Evolutionary conservation across 2,329 filamentous ascomycete genomes (phyloP), one percentile per base, ranked within the genome.

Genomic region (Zasmidium citrigriseum): DNA sequence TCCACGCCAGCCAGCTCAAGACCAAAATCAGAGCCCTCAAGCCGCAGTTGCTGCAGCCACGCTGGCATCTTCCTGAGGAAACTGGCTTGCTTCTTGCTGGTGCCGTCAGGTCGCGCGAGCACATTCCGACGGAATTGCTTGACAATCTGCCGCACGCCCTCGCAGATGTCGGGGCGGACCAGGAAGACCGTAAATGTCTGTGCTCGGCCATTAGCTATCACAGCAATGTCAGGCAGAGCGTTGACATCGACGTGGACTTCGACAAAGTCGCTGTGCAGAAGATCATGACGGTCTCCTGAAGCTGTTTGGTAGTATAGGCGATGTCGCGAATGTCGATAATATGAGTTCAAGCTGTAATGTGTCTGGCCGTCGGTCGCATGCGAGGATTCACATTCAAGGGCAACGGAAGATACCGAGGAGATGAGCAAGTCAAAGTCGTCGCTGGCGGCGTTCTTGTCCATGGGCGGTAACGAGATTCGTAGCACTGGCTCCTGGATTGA

Each of bases 401-500:
- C 96, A 38, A 98, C 86, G 0, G 93, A 96, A 0, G 96, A 98
- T 11, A 96, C 91, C 1, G 92, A 95, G 1, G 91, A 96, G 49
- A 99, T 96, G 46, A 99, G 89, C 25, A 99, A 82, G 70, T 99
- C 95, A 66, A 95, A 98, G 64, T 98, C 93, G 60, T 92, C 90
- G 0, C 86, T 82, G 44, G 75, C 75, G 53, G 77, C 75, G 3
- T 72, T 71, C 4, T 79, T 74, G 60, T 89, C 85, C 62, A 95
- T 85, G 0, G 93, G 88, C 4, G 93, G 93, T 3, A 99, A 80
- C 7, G 93, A 87, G 63, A 99, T 93, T 66, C 96, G 87, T 62
- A 98, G 74, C 16, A 99, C 96, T 1, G 95, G 95, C 72, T 99
- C 95, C 70, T 99, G 95, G 76, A 99, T 89, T 0, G 95, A 97